Conservation (phyloP, 108 stramenopile species). For the Nannochloropsis oceanica region DNA sequence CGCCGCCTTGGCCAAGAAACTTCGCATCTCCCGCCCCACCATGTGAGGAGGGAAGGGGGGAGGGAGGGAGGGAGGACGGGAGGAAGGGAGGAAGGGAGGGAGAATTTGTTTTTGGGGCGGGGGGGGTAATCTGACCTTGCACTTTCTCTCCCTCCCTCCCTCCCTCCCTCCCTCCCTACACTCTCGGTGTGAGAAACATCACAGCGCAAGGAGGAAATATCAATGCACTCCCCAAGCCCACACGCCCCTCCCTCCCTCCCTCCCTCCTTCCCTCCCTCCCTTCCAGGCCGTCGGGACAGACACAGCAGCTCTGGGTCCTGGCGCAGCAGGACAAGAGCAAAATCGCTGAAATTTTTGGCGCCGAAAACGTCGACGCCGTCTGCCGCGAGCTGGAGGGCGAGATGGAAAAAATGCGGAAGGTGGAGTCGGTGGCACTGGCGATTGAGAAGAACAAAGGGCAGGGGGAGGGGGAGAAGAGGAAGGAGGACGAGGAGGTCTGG, state of each 20-base stretch:
- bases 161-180: not conserved
- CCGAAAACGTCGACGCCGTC: not conserved
- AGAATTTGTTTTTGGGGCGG: too few relatives aligned
- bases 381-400: not conserved
- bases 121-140: too few relatives aligned
- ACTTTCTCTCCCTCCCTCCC: not conserved
- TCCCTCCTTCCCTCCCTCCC: too few relatives aligned
- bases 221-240: not conserved
- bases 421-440: not conserved
- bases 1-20: not conserved
- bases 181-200: not conserved
- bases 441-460: not conserved
- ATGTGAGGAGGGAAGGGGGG: too few relatives aligned
- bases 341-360: constrained; percentile 5
- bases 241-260: too few relatives aligned
- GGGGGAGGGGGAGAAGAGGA: constrained; percentile 5
- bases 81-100: too few relatives aligned
- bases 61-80: too few relatives aligned
- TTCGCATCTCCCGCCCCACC: too few relatives aligned
- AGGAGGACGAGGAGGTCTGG: not conserved
- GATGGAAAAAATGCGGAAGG: not conserved
- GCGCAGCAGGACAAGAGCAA: not conserved
- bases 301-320: constrained; percentile 7
- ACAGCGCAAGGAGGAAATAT: constrained; percentile 1
- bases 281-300: not conserved